A percentile compares a stretch with the other conserved stretches of the same genome.
Conservation (phyloP, 495 filamentous ascomycete species). For the Penicillium cataractarum region DNA sequence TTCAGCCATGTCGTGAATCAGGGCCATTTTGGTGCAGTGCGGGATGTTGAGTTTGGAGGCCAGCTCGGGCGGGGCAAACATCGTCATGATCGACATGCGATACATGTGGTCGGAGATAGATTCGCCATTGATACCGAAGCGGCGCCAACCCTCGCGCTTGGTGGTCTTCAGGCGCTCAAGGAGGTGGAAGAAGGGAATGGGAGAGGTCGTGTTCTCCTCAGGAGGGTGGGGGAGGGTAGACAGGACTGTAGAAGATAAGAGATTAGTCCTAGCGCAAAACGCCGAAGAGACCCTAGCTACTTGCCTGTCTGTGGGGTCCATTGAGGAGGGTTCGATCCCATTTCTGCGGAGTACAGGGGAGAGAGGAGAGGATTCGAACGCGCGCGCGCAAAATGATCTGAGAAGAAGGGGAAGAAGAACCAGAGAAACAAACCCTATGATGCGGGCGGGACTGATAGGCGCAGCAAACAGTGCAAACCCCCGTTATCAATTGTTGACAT, state of each 20-base stretch:
- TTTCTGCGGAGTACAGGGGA: slow-evolving; percentile 15
- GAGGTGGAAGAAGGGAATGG: slow-evolving; percentile 90
- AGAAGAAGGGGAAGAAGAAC: not conserved
- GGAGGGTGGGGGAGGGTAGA: slow-evolving; percentile 55
- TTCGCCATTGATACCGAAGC: slow-evolving; percentile 79
- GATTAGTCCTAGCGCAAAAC: not conserved
- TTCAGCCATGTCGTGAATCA: slow-evolving; percentile 98
- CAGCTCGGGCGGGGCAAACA: slow-evolving; percentile 84
- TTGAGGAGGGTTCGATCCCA: slow-evolving; percentile 40
- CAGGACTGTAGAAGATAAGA: slow-evolving; percentile 37
- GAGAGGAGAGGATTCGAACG: not conserved
- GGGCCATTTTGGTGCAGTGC: slow-evolving; percentile 88
- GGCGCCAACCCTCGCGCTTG: slow-evolving; percentile 92
- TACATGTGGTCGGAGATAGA: slow-evolving; percentile 99
- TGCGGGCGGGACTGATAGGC: slow-evolving; percentile 10
- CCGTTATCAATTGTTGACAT: slow-evolving; percentile 34
- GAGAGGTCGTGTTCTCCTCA: slow-evolving; percentile 65
- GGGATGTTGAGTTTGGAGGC: slow-evolving; percentile 69
- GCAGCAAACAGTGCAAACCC: slow-evolving; percentile 40
- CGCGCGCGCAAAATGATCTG: not conserved
- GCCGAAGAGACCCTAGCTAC: not conserved
- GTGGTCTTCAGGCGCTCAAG: slow-evolving; percentile 92
- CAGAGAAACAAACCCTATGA: slow-evolving; percentile 16
- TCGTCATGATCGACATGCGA: slow-evolving; percentile 94
- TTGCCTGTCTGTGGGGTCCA: slow-evolving; percentile 38